Evolutionary conservation across 192 early-diverging fungal species (phyloP).

Genomic region (Spinellus fusiger): DNA sequence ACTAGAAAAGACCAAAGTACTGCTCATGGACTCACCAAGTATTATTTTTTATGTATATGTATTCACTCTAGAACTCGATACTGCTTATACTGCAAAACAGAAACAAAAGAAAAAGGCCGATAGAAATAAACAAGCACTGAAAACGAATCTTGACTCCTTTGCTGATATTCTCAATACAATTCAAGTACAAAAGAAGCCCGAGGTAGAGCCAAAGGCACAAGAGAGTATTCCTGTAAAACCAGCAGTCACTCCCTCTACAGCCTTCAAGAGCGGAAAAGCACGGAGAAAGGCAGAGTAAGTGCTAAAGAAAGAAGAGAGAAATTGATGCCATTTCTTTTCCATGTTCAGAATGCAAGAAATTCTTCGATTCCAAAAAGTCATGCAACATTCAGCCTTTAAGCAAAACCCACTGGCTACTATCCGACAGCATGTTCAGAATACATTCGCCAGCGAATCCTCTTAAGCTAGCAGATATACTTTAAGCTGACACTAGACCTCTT

Average conservation of each 20-base stretch:
- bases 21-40: too few species aligned
- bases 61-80: constrained; percentile 39
- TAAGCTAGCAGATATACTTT: neutral
- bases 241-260: constrained; percentile 9
- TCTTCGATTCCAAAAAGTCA: constrained; percentile 64
- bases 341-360: constrained; percentile 55
- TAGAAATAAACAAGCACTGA: constrained; percentile 41
- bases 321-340: neutral
- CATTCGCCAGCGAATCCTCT: constrained; percentile 13
- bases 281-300: constrained; percentile 57
- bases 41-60: too few species aligned
- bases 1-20: neutral
- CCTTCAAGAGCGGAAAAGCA: constrained; percentile 42
- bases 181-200: neutral
- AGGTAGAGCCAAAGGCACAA: constrained; percentile 6
- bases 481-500: neutral
- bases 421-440: constrained; percentile 69
- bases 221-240: constrained; percentile 10
- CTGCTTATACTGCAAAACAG: constrained; percentile 42
- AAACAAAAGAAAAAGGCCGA: constrained; percentile 40
- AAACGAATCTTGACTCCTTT: constrained; percentile 46
- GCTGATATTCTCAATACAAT: constrained; percentile 35
- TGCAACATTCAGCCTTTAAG: constrained; percentile 67
- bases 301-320: neutral
- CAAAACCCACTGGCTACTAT: constrained; percentile 66